Evolutionary conservation across 352 stramenopile species (phyloP).

Genomic region (Phytophthora nicotianae): DNA sequence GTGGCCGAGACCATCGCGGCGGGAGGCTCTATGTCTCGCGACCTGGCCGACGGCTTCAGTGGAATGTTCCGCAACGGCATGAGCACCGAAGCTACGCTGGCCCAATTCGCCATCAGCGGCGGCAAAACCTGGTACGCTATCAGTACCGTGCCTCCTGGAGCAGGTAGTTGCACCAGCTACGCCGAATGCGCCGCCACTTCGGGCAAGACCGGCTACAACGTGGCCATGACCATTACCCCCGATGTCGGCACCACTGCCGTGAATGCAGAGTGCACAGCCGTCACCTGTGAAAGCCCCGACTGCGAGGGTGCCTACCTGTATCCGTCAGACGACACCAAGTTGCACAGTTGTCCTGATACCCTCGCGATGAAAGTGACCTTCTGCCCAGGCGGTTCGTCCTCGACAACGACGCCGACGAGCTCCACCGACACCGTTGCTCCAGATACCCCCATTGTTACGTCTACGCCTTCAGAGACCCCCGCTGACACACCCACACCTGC

Average conservation of each 20-base stretch:
- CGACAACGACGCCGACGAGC: constrained; percentile 12
- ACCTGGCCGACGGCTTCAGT: constrained; percentile 43
- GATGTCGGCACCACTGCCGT: constrained; percentile 25
- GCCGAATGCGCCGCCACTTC: constrained; percentile 49
- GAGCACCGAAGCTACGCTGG: constrained; percentile 50
- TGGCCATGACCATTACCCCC: constrained; percentile 61
- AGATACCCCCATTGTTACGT: constrained; percentile 6
- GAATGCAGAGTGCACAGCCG: constrained; percentile 36
- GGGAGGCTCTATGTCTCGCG: constrained; percentile 36
- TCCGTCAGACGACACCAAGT: constrained; percentile 54
- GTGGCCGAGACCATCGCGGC: constrained; percentile 31
- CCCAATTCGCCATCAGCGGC: constrained; percentile 52
- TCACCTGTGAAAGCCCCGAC: constrained; percentile 42
- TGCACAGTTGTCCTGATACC: constrained; percentile 49
- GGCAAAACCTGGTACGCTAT: constrained; percentile 65
- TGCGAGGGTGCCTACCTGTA: constrained; percentile 59
- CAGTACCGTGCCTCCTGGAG: constrained; percentile 57
- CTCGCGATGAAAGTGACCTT: constrained; percentile 50
- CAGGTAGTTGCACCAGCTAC: constrained; percentile 57
- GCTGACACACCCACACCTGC: constrained; percentile 5
- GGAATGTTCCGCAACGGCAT: constrained; percentile 71
- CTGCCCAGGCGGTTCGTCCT: constrained; percentile 38
- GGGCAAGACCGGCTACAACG: constrained; percentile 68
- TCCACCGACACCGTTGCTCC: constrained; percentile 18
- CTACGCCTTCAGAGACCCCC: background rate